Percentiles rank a stretch among this genome's conserved stretches.
Evolutionary conservation across 148 eudicot genomes (phyloP).

Genomic region (Gaultheria prostrata): DNA sequence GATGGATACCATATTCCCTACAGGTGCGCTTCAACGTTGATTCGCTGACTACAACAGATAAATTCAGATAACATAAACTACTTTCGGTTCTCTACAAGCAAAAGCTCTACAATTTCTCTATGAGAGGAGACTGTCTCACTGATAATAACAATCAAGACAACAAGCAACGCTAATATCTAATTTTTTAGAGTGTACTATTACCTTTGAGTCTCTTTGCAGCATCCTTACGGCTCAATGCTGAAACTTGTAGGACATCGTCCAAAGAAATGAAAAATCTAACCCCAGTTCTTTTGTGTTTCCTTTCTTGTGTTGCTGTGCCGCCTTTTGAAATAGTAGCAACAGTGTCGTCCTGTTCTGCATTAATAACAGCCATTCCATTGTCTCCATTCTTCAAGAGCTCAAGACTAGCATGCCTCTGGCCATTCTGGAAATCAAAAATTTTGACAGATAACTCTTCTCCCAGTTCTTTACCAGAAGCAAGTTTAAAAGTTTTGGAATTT

Average conservation of each 20-base stretch:
- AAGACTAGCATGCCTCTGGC: not conserved
- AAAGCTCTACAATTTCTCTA: not conserved
- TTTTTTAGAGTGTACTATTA: not conserved
- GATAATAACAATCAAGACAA: not conserved
- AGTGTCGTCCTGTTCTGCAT: not conserved
- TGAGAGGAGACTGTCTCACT: not conserved
- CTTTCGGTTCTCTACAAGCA: not conserved
- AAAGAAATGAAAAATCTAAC: not conserved
- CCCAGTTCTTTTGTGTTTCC: not conserved
- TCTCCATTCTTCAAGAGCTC: not conserved
- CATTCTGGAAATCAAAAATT: not conserved
- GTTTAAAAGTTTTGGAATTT: conserved; percentile 7
- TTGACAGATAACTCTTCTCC: not conserved
- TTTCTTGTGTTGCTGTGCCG: not conserved
- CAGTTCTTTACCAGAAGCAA: conserved; percentile 22
- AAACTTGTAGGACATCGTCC: not conserved
- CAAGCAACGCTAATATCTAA: not conserved
- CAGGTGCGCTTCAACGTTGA: not conserved
- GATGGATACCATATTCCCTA: not conserved
- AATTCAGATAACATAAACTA: not conserved
- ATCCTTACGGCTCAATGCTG: not conserved
- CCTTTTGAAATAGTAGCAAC: not conserved
- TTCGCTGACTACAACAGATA: not conserved
- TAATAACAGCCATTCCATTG: not conserved
- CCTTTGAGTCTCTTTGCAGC: not conserved